Evolutionary conservation across 495 filamentous ascomycete genomes (phyloP).

Genomic region (Melanomma pulvis-pyrius): DNA sequence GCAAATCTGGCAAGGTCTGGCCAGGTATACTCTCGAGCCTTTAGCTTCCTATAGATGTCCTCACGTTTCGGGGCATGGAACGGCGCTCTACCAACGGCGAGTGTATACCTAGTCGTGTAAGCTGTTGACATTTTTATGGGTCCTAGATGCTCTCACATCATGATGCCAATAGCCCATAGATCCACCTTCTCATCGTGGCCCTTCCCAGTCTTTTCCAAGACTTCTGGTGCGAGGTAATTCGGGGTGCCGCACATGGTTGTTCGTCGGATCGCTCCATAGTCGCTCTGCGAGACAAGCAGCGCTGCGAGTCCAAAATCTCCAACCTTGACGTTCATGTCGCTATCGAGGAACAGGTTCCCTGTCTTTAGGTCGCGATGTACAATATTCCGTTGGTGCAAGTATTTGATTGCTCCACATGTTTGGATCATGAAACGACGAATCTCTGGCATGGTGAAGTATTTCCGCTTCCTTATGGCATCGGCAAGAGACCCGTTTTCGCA

Average conservation of each 20-base stretch:
- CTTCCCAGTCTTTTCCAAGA: conserved; percentile 81
- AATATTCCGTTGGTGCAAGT: conserved; percentile 90
- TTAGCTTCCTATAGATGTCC: conserved; percentile 51
- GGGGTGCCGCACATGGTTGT: conserved; percentile 96
- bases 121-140: not conserved
- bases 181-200: conserved; percentile 94
- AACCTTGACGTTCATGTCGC: conserved; percentile 95
- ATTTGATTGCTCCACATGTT: conserved; percentile 93
- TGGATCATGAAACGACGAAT: conserved; percentile 90
- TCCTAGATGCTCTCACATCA: conserved; percentile 64
- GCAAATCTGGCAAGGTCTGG: conserved; percentile 43
- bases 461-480: conserved; percentile 93
- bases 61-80: conserved; percentile 50
- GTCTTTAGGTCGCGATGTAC: conserved; percentile 98
- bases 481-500: conserved; percentile 97
- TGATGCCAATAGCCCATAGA: conserved; percentile 95
- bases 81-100: conserved; percentile 49
- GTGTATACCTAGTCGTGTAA: conserved; percentile 41
- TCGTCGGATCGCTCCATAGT: conserved; percentile 67
- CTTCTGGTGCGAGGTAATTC: conserved; percentile 97
- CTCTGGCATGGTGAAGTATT: conserved; percentile 85
- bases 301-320: conserved; percentile 98
- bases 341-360: conserved; percentile 95
- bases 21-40: conserved; percentile 47
- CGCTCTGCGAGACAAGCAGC: conserved; percentile 80